Percentiles rank a stretch among this genome's conserved stretches.
Evolutionary conservation across 805 yeast species (phyloP).

Genomic region (Ogataea haglerorum): DNA sequence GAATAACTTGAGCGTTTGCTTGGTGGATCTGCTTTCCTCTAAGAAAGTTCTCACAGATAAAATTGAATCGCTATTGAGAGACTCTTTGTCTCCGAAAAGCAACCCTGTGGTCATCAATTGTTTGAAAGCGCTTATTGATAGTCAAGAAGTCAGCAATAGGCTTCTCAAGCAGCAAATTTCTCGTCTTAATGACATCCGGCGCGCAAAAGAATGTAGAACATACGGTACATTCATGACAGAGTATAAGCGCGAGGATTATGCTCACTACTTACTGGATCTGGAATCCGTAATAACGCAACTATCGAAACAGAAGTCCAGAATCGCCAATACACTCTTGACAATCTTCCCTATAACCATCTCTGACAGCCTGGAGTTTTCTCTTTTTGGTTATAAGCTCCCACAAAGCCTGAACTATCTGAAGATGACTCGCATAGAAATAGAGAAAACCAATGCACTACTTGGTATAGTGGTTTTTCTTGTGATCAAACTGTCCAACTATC

Average conservation of each 20-base stretch:
- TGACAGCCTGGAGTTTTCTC: conserved; percentile 26
- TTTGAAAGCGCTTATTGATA: conserved; percentile 1
- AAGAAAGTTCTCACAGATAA: conserved; percentile 13
- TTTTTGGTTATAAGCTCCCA: conserved; percentile 33
- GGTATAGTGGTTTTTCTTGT: conserved; percentile 46
- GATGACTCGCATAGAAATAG: conserved; percentile 33
- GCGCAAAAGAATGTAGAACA: not conserved
- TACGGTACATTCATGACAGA: not conserved
- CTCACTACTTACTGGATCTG: conserved; percentile 13
- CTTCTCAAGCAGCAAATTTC: conserved; percentile 2
- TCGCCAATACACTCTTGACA: conserved; percentile 20
- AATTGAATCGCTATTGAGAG: conserved; percentile 5
- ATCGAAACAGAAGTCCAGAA: conserved; percentile 24
- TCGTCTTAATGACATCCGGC: conserved; percentile 1
- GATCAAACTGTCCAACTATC: conserved; percentile 37
- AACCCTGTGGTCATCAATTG: not conserved
- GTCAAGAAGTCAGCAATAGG: conserved; percentile 2
- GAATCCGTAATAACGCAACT: conserved; percentile 13
- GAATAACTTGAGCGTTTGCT: conserved; percentile 36
- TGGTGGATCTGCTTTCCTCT: conserved; percentile 31
- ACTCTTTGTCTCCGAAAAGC: not conserved
- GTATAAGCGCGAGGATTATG: conserved; percentile 12
- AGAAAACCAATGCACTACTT: conserved; percentile 44
- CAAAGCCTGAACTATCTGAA: conserved; percentile 13
- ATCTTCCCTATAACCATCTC: conserved; percentile 34